Evolutionary conservation across 495 filamentous ascomycete species (phyloP).

Genomic region (Wilcoxina mikolae): DNA sequence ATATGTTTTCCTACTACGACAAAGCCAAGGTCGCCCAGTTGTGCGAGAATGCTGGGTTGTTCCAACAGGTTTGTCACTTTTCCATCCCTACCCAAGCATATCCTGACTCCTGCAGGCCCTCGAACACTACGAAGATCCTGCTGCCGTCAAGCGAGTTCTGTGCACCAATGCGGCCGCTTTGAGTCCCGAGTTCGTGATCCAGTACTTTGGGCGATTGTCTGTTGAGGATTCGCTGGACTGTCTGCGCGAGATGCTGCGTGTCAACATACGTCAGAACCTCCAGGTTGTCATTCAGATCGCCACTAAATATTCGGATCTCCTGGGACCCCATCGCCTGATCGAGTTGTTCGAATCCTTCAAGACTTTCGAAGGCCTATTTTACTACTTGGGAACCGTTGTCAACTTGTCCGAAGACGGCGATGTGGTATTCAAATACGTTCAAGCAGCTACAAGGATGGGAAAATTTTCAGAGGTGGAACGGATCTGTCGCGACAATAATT

Average conservation of each 20-base stretch:
- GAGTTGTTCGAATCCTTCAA: constrained; percentile 94
- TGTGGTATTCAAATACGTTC: constrained; percentile 98
- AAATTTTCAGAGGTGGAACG: constrained; percentile 93
- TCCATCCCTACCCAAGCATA: background rate
- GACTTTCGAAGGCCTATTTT: constrained; percentile 91
- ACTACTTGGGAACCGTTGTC: constrained; percentile 94
- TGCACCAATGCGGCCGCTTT: constrained; percentile 57
- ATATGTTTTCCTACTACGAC: constrained; percentile 96
- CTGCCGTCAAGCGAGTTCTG: constrained; percentile 73
- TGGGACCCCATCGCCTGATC: constrained; percentile 80
- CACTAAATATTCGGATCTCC: constrained; percentile 92
- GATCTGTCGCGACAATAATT: constrained; percentile 87
- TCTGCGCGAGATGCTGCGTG: constrained; percentile 85
- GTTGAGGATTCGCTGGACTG: constrained; percentile 90
- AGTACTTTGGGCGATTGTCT: constrained; percentile 83
- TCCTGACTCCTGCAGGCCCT: constrained; percentile 39
- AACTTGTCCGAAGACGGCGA: constrained; percentile 91
- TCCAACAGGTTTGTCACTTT: constrained; percentile 42
- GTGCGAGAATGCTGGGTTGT: constrained; percentile 79
- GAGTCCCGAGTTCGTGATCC: constrained; percentile 77
- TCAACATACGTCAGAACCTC: constrained; percentile 93
- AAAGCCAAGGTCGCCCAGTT: constrained; percentile 70
- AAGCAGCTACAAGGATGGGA: constrained; percentile 81
- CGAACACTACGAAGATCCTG: constrained; percentile 84
- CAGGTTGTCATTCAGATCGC: constrained; percentile 87